Evolutionary conservation across 192 early-diverging fungal genomes (phyloP), one percentile per base, ranked within the genome.

Genomic region (Coemansia erecta): DNA sequence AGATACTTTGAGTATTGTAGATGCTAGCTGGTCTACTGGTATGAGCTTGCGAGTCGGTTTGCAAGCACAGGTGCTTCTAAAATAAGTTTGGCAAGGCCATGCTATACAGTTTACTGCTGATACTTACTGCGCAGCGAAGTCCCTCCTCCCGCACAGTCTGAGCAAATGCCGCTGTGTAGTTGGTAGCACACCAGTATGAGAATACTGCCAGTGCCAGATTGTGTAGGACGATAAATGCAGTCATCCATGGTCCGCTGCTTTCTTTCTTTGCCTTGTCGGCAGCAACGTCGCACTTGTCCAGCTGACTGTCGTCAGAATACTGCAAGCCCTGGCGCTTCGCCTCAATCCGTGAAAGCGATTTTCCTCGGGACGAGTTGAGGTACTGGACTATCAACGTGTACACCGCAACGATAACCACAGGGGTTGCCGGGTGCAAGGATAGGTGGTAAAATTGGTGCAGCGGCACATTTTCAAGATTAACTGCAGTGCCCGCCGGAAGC

Each of bases 221-320:
- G 73, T 94, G 92, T 0, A 90, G 61, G 53, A 92, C 85, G 18
- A 92, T 87, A 77, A 91, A 83, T 14, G 82, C 76, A 45, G 87
- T 94, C 86, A 94, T 90, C 66, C 77, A 80, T 23, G 77, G 76
- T 11, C 74, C 75, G 46, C 63, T 78, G 21, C 35, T 37, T 37
- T 78, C 58, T 21, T 59, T 72, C 37, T 40, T 70, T 41, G 28
- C 24, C 18, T 41, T 60, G 3, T 49, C 35, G 21, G 50, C 39
- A 24, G 10, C 37, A 8, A 15, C 31, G 23, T 22, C 22, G 11
- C 39, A 23, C 23, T 48, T 42, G 3, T 59, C 21, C 39, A 33
- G 43, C 45, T 66, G 43, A 12, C 44, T 66, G 26, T 51, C 14
- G 13, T 50, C 55, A 8, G 56, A 54, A 9, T 59, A 55, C 31